Base-by-base conservation (phyloP, 1,284 basidiomycete genomes). In the Ceratobasidium papillatum region DNA sequence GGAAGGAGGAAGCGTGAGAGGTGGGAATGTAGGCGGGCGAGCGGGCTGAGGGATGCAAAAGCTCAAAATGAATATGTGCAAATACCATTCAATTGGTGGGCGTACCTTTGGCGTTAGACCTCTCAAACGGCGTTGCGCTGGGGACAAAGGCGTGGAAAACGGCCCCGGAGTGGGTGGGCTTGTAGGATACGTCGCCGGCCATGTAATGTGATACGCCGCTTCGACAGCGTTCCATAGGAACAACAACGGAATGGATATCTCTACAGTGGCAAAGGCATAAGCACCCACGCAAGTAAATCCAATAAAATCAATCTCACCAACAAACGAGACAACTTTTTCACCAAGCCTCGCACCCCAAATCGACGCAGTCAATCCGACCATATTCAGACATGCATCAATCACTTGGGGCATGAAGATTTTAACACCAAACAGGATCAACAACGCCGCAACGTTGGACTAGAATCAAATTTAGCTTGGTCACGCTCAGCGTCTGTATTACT, bases 131-230 rank as follows among this genome's bases (percentile, higher is more conserved):
- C 66, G 51, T 38, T 69, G 66, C 8, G 66, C 66, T 8, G 66
- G 66, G n/a, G 66, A 69, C 12, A 69, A 27, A 14, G 66, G 66
- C 14, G 66, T 58, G 34, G 66, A 69, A 38, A 69, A 69, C 19
- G 66, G 66, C 8, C 66, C 66, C 12, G 66, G 66, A 30, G 66
- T 69, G 2, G 66, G 66, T 3, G 66, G 66, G 30, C 51, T 69
- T 22, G 52, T 34, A n/a, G 52, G 36, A 25, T 69, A 69, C 14
- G 54, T 69, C 27, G 66, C 66, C 14, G 66, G 66, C 66, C 66
- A 69, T 56, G 52, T 36, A 22, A 69, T 69, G 17, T 41, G 30
- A 22, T 58, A 69, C 1, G 66, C 66, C 2, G 66, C 66, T 22
- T 69, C 66, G 41, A 47, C 52, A 36, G 52, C 38, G 34, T 69